Evolutionary conservation across 495 filamentous ascomycete species (phyloP), one percentile per base, ranked within the genome.

Genomic region (Lindgomyces ingoldianus): DNA sequence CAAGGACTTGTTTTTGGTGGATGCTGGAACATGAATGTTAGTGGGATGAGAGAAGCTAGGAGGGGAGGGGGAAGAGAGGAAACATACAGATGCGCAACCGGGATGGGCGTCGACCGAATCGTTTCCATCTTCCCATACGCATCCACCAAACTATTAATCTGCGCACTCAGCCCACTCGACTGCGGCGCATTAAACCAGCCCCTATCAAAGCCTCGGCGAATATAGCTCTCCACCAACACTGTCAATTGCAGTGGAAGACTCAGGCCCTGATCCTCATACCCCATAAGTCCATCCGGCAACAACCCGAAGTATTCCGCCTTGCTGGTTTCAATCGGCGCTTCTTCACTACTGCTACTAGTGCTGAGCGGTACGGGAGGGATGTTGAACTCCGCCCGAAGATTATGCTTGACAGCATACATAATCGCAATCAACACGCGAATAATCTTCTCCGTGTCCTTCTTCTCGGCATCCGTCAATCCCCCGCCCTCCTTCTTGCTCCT

Each of bases 41-140:
- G 47, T 18, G 4, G 9, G 51, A 21, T 26, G 2, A 21, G 2
- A 16, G 48, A 19, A 36, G 22, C 14, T 19, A 29, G 18, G 14
- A 22, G 57, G 22, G 47, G 44, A 21, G 39, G 19, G 10, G 22
- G 16, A n/a, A 22, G 25, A 33, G 52, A n/a, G n/a, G n/a, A n/a
- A n/a, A 73, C 78, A 70, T 73, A 86, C 84, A 90, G 71, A 75
- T 90, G 86, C n/a, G 89, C 89, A 6, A 91, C 80, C 10, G 89
- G 89, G 61, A 91, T 87, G 0, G 87, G 87, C 1, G 88, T 90
- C 27, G 87, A 72, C 51, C 84, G 78, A 42, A 91, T 91, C 2
- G 87, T 90, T 74, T 91, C 89, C 87, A 91, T 88, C 49, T 77
- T 78, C 21, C 87, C 87, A 74, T 87, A 90, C 1, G 87, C 85